These are phyloP conservation scores for Olyra latifolia DNA, from an alignment of 176 grass and related monocot genomes.

Conservation along the genomic window DNA sequence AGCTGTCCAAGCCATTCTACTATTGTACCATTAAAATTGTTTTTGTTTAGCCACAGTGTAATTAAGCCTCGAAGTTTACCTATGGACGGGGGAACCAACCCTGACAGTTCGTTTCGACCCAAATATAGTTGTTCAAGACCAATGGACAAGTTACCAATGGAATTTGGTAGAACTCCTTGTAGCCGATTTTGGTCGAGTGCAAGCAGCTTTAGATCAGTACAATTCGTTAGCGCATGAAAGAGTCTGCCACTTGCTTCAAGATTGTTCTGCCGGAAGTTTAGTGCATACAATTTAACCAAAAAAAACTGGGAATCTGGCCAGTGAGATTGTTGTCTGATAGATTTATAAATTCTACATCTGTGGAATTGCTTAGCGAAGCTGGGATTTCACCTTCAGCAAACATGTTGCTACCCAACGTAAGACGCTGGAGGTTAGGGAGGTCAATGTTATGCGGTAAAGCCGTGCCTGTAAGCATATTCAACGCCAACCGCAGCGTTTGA, in stretches of 20 bases:
- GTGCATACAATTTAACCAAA: too few species aligned
- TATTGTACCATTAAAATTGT: constrained; percentile 41
- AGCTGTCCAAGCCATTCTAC: constrained; percentile 41
- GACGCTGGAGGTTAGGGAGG: too few species aligned
- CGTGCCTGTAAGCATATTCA: too few species aligned
- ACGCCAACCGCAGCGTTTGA: too few species aligned
- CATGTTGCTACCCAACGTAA: too few species aligned
- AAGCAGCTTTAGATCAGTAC: constrained; percentile 14
- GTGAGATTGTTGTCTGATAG: constrained; percentile 16
- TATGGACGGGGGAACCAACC: constrained; percentile 16
- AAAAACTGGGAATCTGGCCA: constrained; percentile 17
- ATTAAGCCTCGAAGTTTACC: constrained; percentile 25
- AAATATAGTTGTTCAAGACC: constrained; percentile 13
- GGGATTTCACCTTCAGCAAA: too few species aligned
- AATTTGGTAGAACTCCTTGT: constrained; percentile 21
- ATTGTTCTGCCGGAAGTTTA: too few species aligned
- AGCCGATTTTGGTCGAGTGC: constrained; percentile 28
- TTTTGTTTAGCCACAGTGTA: constrained; percentile 11
- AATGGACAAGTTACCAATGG: constrained; percentile 18
- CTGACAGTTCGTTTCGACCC: constrained; percentile 12
- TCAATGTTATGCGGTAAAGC: too few species aligned
- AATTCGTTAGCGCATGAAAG: constrained; percentile 29
- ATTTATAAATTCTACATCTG: too few species aligned
- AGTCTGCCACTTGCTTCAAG: too few species aligned
- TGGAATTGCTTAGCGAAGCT: too few species aligned